phyloP scores from a whole-genome alignment of 2,329 filamentous ascomycete species.

The Claviceps paspali region DNA sequence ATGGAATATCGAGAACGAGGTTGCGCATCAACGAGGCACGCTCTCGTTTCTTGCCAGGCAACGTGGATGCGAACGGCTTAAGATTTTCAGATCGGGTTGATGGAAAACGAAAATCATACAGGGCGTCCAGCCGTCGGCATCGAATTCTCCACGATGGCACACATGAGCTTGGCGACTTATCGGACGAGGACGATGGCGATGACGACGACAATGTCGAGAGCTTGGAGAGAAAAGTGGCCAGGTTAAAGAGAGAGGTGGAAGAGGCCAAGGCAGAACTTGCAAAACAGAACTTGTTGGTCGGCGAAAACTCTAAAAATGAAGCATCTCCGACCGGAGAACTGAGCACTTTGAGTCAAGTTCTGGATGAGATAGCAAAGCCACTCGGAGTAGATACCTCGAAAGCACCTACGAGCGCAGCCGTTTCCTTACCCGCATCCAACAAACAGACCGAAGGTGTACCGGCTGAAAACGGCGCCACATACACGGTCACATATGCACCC shows the following conservation, averaged over 20 bases:
- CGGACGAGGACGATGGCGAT: slow-evolving; percentile 56
- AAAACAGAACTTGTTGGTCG: slow-evolving; percentile 33
- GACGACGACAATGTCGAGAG: slow-evolving; percentile 60
- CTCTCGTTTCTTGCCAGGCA: slow-evolving; percentile 58
- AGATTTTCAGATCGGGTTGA: slow-evolving; percentile 85
- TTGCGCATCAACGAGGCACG: slow-evolving; percentile 69
- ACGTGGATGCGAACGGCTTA: slow-evolving; percentile 60
- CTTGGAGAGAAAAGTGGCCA: slow-evolving; percentile 62
- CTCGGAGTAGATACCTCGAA: slow-evolving; percentile 7
- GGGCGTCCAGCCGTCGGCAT: slow-evolving; percentile 52
- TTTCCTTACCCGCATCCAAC: slow-evolving; percentile 5
- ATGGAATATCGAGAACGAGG: slow-evolving; percentile 59
- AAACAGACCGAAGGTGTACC: slow-evolving; percentile 11
- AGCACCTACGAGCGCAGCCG: slow-evolving; percentile 6
- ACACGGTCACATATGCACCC: slow-evolving; percentile 49
- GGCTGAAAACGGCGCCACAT: slow-evolving; percentile 29
- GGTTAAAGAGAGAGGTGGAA: slow-evolving; percentile 69
- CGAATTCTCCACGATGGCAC: slow-evolving; percentile 47
- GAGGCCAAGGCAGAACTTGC: slow-evolving; percentile 51
- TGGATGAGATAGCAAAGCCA: slow-evolving; percentile 46
- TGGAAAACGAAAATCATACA: slow-evolving; percentile 71
- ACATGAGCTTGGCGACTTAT: slow-evolving; percentile 57
- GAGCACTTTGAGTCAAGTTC: slow-evolving; percentile 51
- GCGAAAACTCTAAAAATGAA: slow-evolving; percentile 34
- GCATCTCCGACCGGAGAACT: slow-evolving; percentile 22